phyloP scores from a whole-genome alignment of 768 basidiomycete genomes.

The Serendipita sp. region DNA sequence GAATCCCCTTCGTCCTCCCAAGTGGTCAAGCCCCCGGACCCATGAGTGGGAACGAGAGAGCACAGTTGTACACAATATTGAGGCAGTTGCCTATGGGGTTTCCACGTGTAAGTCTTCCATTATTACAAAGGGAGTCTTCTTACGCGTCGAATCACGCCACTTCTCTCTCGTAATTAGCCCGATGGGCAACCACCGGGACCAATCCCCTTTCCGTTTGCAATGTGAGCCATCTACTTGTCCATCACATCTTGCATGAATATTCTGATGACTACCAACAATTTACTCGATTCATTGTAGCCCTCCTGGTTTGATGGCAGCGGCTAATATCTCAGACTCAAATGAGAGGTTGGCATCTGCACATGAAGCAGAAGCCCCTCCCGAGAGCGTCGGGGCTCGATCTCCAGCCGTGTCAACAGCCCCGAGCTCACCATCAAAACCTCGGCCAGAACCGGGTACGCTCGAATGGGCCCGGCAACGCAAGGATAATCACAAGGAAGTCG shows the following conservation, averaged over 20 bases:
- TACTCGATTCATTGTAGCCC: no score
- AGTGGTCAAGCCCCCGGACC: not conserved
- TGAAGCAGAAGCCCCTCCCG: not conserved
- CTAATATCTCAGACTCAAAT: slow-evolving; percentile 1
- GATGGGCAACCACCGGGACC: not conserved
- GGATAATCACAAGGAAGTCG: slow-evolving; percentile 93
- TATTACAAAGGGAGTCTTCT: no score
- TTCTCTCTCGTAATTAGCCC: not conserved
- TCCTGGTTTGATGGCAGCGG: not conserved
- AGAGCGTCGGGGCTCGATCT: not conserved
- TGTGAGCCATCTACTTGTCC: not conserved
- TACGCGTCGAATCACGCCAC: no score
- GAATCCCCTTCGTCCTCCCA: no score
- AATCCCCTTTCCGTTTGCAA: slow-evolving; percentile 1
- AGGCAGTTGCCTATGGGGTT: slow-evolving; percentile 2
- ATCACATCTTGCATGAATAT: no score
- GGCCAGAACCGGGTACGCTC: slow-evolving; percentile 32
- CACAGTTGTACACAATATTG: not conserved
- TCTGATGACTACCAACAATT: no score
- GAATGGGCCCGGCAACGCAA: slow-evolving; percentile 71
- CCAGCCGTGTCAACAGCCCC: not conserved
- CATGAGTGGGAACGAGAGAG: slow-evolving; percentile 1
- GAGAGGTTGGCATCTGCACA: not conserved
- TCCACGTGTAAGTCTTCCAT: no score
- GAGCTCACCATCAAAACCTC: not conserved